Conservation (phyloP, 2,329 filamentous ascomycete genomes). For the Penicillium aurantiogriseum region DNA sequence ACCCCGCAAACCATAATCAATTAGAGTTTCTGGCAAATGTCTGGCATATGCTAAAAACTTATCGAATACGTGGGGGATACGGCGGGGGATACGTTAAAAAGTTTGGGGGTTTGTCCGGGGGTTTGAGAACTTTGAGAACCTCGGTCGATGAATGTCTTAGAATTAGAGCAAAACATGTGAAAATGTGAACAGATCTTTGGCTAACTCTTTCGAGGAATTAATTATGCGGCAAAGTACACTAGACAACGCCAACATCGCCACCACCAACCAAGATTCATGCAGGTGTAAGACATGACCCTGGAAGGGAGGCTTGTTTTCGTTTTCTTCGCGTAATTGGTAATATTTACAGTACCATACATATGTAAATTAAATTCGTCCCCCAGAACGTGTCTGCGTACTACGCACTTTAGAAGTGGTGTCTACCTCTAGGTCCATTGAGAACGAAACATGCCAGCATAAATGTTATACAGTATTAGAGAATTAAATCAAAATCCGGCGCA, state of each 20-base stretch:
- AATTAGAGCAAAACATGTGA: conserved; percentile 3
- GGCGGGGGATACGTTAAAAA: not conserved
- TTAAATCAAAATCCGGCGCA: not conserved
- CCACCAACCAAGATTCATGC: not conserved
- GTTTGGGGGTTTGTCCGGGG: not conserved
- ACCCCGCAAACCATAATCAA: conserved; percentile 1
- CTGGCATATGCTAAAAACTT: not conserved
- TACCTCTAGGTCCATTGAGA: not conserved
- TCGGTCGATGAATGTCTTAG: not conserved
- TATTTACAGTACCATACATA: not conserved
- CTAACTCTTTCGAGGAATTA: not conserved
- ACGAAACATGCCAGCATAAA: not conserved
- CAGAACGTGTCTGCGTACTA: not conserved
- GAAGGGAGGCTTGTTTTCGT: not conserved
- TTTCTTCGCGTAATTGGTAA: not conserved
- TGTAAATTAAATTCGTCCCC: not conserved
- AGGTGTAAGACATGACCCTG: not conserved
- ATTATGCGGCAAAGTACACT: not conserved
- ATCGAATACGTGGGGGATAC: not conserved
- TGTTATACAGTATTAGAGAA: conserved; percentile 1
- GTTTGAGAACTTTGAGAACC: not conserved
- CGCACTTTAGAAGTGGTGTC: not conserved
- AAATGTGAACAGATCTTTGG: not conserved
- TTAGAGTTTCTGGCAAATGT: conserved; percentile 2
- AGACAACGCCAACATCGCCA: not conserved